These are phyloP conservation scores for Fusarium praegraminearum DNA, from an alignment of 2,329 filamentous ascomycete species.

Conservation along the genomic window DNA sequence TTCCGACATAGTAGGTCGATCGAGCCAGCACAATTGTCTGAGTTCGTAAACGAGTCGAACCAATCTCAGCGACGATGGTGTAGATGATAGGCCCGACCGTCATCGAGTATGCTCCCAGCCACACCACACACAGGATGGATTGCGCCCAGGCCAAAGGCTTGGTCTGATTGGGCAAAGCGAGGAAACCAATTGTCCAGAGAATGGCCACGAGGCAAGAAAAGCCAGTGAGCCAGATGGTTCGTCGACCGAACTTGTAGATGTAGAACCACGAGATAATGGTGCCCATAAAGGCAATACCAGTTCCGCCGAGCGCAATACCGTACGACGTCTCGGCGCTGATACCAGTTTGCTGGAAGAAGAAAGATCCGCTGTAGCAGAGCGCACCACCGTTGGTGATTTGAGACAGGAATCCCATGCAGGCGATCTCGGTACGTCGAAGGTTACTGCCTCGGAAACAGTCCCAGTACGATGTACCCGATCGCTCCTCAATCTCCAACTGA, in stretches of 20 bases:
- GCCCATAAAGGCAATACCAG: conserved; percentile 58
- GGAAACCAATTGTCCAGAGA: conserved; percentile 59
- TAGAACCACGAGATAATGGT: conserved; percentile 59
- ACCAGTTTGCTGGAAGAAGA: conserved; percentile 62
- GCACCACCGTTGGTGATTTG: conserved; percentile 58
- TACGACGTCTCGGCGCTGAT: conserved; percentile 54
- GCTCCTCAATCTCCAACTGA: conserved; percentile 59
- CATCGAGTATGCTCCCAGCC: conserved; percentile 59
- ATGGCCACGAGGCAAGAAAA: conserved; percentile 53
- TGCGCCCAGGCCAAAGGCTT: conserved; percentile 55
- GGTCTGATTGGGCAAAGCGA: conserved; percentile 55
- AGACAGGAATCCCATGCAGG: conserved; percentile 56
- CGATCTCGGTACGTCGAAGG: conserved; percentile 60
- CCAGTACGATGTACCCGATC: conserved; percentile 54
- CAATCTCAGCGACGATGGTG: conserved; percentile 58
- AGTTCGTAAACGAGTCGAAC: conserved; percentile 57
- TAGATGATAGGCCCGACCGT: conserved; percentile 59
- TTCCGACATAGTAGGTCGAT: conserved; percentile 55
- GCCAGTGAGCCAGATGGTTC: conserved; percentile 58
- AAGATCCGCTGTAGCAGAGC: conserved; percentile 57
- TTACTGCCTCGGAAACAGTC: conserved; percentile 64
- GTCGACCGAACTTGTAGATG: conserved; percentile 57
- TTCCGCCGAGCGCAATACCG: conserved; percentile 57
- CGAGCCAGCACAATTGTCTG: conserved; percentile 59
- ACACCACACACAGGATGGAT: conserved; percentile 57